Base-by-base conservation (phyloP, 1,139 yeast species). In the Saccharomyces hybrid region DNA sequence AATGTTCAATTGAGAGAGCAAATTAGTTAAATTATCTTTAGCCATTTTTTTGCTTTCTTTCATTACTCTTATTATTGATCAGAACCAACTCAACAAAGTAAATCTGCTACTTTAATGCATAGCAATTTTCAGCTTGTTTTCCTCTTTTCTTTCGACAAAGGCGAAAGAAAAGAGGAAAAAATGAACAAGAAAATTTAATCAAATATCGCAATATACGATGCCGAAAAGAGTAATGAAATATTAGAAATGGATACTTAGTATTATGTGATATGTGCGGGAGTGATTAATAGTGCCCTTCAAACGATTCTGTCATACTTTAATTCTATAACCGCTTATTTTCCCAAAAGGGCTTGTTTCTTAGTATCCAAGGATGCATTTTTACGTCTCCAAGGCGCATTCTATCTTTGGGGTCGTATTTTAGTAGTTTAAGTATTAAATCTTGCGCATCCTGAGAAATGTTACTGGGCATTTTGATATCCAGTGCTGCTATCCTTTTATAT, bases 291-390 rank as follows among this genome's bases (percentile, higher is more conserved):
- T 16, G 44, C 25, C 9, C 6, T 38, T 38, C 8, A 16, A 38
- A 26, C 44, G 16, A 38, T 16, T 19, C 5, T 11, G n/a, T 19
- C 25, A 26, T 11, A 38, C 25, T 11, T 19, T 19, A 5, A 7
- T 13, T 23, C 25, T 13, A 47, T 27, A 34, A 34, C 9, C 31
- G 19, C 25, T 46, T 26, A 14, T 11, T 19, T 56, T 53, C 62
- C 86, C 85, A 82, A 49, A 66, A 67, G 3, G 80, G 78, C 63
- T 76, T 79, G 68, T 88, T 82, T 62, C 81, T 83, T 13, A 75
- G 58, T 2, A 91, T 85, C 97, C 97, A 91, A 0, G 96, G 93
- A 68, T 91, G 98, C 6, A 70, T 68, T 51, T 81, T 78, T 1
- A 91, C 86, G 41, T 83, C 83, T 6, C 72, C 70, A 53, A 93